Percentiles rank a stretch among this genome's conserved stretches.
phyloP scores from a whole-genome alignment of 441 rosid genomes.

The Heliophila coronopifolia region DNA sequence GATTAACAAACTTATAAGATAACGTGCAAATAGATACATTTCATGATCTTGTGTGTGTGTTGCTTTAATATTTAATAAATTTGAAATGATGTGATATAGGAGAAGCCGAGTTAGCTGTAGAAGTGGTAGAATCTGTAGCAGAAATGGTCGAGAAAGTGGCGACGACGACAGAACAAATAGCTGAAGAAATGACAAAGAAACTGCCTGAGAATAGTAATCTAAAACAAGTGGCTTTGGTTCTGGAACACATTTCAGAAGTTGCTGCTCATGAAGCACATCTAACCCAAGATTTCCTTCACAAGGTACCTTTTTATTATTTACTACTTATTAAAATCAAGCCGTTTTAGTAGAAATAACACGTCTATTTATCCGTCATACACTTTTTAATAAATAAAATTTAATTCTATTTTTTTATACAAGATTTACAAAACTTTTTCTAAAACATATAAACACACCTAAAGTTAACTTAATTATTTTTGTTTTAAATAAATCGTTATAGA shows the following conservation, averaged over 20 bases:
- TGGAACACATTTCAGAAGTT: conserved; percentile 47
- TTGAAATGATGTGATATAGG: conserved; percentile 25
- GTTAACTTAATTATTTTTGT: no score
- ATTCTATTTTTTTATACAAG: no score
- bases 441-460: no score
- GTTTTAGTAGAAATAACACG: no score
- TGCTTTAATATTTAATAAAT: background rate
- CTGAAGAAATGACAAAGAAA: conserved; percentile 40
- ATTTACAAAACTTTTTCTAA: no score
- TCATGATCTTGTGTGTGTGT: background rate
- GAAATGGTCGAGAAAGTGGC: conserved; percentile 67
- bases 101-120: conserved; percentile 42
- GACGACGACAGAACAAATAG: conserved; percentile 37
- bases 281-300: conserved; percentile 38
- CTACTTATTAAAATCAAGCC: no score
- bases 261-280: conserved; percentile 54
- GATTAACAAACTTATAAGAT: no score
- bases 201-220: conserved; percentile 45
- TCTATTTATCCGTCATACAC: no score
- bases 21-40: no score
- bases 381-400: no score
- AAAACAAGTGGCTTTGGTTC: conserved; percentile 43
- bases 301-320: no score
- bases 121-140: conserved; percentile 45
- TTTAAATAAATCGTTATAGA: no score